phyloP scores from a whole-genome alignment of 768 basidiomycete species.

The Melanogaster broomeanus region DNA sequence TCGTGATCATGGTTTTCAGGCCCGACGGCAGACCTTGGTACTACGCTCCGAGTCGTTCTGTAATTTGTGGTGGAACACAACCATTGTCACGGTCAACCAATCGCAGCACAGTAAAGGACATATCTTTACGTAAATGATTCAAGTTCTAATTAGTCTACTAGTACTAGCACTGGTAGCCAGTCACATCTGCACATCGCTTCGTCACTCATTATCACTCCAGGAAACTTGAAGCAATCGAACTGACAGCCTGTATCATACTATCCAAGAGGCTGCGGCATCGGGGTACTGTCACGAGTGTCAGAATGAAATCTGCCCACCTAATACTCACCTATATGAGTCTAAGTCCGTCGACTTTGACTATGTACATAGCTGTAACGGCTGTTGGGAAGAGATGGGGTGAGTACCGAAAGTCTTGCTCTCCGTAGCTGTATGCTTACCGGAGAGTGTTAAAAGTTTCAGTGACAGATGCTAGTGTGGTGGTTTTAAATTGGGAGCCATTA shows the following conservation, averaged over 20 bases:
- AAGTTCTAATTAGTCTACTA: too few species aligned
- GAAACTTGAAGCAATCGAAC: slow-evolving; percentile 7
- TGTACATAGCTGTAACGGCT: slow-evolving; percentile 56
- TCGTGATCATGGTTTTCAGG: too few species aligned
- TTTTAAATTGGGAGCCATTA: slow-evolving; percentile 59
- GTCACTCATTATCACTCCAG: not conserved
- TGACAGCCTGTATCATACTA: slow-evolving; percentile 32
- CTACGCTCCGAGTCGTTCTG: too few species aligned
- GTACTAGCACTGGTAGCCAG: too few species aligned
- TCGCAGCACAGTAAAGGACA: too few species aligned
- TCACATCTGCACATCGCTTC: too few species aligned
- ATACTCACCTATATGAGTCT: slow-evolving; percentile 44
- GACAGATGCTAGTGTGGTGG: slow-evolving; percentile 41
- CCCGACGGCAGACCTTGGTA: too few species aligned
- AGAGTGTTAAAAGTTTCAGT: too few species aligned
- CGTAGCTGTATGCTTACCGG: too few species aligned
- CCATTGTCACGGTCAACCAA: too few species aligned
- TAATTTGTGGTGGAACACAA: too few species aligned
- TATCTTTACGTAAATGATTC: too few species aligned
- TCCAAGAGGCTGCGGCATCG: slow-evolving; percentile 39
- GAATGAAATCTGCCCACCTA: not conserved
- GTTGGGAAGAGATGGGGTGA: slow-evolving; percentile 66
- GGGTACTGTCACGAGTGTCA: slow-evolving; percentile 30
- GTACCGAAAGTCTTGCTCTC: slow-evolving; percentile 23
- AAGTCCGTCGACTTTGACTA: slow-evolving; percentile 52